Evolutionary conservation across 148 eudicot genomes (phyloP).

Genomic region (Spergularia bocconei): DNA sequence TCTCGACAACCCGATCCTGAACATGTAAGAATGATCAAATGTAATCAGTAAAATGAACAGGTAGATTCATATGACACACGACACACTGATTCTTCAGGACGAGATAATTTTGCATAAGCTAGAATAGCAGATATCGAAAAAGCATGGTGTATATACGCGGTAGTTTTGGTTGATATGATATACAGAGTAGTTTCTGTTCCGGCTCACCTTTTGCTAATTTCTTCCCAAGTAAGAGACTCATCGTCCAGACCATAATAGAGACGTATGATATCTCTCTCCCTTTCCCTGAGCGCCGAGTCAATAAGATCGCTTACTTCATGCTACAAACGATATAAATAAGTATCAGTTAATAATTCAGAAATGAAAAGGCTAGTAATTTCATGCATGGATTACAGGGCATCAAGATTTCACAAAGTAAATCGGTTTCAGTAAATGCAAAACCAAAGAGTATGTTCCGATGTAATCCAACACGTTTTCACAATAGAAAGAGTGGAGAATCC

Average conservation of each 20-base stretch:
- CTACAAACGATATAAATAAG: slow-evolving; percentile 37
- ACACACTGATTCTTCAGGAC: no score
- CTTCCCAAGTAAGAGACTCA: slow-evolving; percentile 96
- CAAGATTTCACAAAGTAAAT: not conserved
- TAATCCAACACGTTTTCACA: no score
- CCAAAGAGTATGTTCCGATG: no score
- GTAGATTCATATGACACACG: not conserved
- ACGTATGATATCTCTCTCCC: slow-evolving; percentile 79
- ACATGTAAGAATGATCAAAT: slow-evolving; percentile 2
- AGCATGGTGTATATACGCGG: no score
- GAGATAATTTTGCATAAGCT: no score
- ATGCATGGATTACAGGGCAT: not conserved
- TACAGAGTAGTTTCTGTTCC: not conserved
- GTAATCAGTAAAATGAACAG: not conserved
- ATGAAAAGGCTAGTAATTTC: not conserved
- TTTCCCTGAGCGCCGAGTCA: slow-evolving; percentile 50
- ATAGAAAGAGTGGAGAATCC: no score
- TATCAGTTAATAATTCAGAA: not conserved
- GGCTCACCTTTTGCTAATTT: slow-evolving; percentile 81
- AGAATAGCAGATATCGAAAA: not conserved
- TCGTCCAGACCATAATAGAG: slow-evolving; percentile 82
- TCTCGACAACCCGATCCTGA: slow-evolving; percentile 89
- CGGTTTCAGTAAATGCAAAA: not conserved
- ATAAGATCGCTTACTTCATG: slow-evolving; percentile 80
- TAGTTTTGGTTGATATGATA: no score